These are phyloP conservation scores for Gossypium australe DNA, from an alignment of 345 rosid genomes.

Conservation along the genomic window DNA sequence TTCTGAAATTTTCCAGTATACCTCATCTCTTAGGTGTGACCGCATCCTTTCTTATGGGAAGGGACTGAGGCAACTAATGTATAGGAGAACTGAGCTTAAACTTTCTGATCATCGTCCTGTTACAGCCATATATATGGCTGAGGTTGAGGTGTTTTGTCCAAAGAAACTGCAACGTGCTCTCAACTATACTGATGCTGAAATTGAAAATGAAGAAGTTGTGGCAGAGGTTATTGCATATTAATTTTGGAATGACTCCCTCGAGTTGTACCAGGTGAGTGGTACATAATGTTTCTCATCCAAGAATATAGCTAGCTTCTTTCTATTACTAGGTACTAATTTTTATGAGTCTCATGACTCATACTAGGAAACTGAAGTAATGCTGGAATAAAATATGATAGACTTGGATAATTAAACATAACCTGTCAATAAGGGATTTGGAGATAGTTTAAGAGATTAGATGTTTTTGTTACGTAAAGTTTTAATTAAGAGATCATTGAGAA, in stretches of 20 bases:
- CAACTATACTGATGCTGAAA: slow-evolving; percentile 81
- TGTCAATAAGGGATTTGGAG: too few relatives aligned
- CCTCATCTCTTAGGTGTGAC: slow-evolving; percentile 58
- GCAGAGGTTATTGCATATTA: slow-evolving; percentile 22
- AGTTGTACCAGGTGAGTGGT: slow-evolving; percentile 31
- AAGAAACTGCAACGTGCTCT: slow-evolving; percentile 80
- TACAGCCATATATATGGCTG: slow-evolving; percentile 67
- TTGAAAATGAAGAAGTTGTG: slow-evolving; percentile 41
- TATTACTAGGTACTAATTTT: background rate
- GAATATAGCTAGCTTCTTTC: background rate
- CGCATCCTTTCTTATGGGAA: slow-evolving; percentile 74
- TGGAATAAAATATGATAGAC: background rate
- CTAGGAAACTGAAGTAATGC: background rate
- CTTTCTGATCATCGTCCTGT: slow-evolving; percentile 97
- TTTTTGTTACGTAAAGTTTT: too few relatives aligned
- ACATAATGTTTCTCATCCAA: background rate
- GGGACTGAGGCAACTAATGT: slow-evolving; percentile 68
- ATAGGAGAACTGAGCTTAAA: slow-evolving; percentile 65
- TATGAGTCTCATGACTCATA: background rate
- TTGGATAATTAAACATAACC: too few relatives aligned
- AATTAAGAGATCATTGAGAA: too few relatives aligned
- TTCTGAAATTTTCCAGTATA: background rate
- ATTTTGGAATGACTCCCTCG: slow-evolving; percentile 26
- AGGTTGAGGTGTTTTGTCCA: slow-evolving; percentile 75
- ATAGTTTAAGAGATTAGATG: too few relatives aligned